Evolutionary conservation across 306 rosid species (phyloP).

Genomic region (Psophocarpus tetragonolobus): DNA sequence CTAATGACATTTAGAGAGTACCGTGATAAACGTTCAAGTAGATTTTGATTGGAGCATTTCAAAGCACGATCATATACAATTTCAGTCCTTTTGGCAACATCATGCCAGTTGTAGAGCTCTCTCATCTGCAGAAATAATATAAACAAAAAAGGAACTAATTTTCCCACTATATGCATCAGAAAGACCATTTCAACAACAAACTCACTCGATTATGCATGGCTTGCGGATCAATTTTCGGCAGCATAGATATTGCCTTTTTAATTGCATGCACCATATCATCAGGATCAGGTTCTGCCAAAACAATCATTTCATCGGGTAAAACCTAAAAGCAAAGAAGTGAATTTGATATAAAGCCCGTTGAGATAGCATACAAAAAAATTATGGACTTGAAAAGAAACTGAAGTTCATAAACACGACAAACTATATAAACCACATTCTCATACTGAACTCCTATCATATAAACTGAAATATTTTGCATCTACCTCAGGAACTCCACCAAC

Average conservation of each 20-base stretch:
- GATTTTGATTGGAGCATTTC: slow-evolving; percentile 71
- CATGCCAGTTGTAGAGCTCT: slow-evolving; percentile 87
- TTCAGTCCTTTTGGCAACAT: slow-evolving; percentile 85
- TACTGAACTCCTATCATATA: slow-evolving; percentile 17
- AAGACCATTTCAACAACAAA: slow-evolving; percentile 29
- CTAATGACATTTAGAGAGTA: slow-evolving; percentile 36
- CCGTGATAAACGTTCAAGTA: slow-evolving; percentile 71
- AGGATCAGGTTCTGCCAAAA: slow-evolving; percentile 89
- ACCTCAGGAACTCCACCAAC: slow-evolving; percentile 98
- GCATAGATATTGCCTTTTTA: slow-evolving; percentile 64
- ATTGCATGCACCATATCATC: slow-evolving; percentile 82
- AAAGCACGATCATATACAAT: slow-evolving; percentile 83
- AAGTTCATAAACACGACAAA: slow-evolving; percentile 4
- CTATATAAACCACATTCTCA: not conserved
- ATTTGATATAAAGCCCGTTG: slow-evolving; percentile 7
- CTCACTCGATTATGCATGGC: slow-evolving; percentile 87
- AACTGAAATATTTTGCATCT: slow-evolving; percentile 22
- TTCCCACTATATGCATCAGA: slow-evolving; percentile 26
- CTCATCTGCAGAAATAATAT: slow-evolving; percentile 51
- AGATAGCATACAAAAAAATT: slow-evolving; percentile 6
- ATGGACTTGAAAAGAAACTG: not conserved
- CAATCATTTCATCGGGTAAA: slow-evolving; percentile 92
- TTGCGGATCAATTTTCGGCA: slow-evolving; percentile 81
- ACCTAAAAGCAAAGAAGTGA: slow-evolving; percentile 61
- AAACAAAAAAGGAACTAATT: slow-evolving; percentile 6